Conservation (phyloP, 371 early-diverging fungal genomes). For the Nematocida sp. region DNA sequence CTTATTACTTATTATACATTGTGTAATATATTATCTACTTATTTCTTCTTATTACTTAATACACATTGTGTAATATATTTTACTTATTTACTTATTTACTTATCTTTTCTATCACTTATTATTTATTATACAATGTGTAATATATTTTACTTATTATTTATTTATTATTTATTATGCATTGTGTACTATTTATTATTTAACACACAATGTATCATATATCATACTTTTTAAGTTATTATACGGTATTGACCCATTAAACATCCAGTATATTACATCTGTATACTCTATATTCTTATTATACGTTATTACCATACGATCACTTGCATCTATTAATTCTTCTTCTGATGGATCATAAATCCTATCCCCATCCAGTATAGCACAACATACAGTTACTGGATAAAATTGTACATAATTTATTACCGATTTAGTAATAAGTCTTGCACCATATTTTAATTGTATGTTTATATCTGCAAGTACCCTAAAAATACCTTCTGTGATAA, state of each 20-base stretch:
- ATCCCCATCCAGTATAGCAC: background rate
- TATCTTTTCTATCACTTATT: no score
- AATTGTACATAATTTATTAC: background rate
- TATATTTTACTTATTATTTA: no score
- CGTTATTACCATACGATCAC: background rate
- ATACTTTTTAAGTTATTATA: background rate
- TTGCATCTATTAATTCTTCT: background rate
- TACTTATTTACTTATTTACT: no score
- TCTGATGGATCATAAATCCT: constrained; percentile 3
- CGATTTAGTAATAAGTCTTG: background rate
- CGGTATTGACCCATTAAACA: background rate
- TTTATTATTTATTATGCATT: no score
- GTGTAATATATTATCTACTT: no score
- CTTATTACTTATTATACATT: no score
- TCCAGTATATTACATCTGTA: background rate
- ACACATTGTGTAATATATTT: no score
- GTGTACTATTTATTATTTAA: background rate
- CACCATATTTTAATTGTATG: background rate
- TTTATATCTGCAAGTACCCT: background rate
- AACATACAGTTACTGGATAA: background rate
- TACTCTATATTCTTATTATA: background rate
- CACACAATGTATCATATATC: background rate
- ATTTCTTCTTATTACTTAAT: no score
- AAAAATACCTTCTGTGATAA: constrained; percentile 19
- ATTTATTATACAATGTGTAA: no score